Evolutionary conservation across 208 protist species (phyloP).

Genomic region (Chromosphaera perkinsii): DNA sequence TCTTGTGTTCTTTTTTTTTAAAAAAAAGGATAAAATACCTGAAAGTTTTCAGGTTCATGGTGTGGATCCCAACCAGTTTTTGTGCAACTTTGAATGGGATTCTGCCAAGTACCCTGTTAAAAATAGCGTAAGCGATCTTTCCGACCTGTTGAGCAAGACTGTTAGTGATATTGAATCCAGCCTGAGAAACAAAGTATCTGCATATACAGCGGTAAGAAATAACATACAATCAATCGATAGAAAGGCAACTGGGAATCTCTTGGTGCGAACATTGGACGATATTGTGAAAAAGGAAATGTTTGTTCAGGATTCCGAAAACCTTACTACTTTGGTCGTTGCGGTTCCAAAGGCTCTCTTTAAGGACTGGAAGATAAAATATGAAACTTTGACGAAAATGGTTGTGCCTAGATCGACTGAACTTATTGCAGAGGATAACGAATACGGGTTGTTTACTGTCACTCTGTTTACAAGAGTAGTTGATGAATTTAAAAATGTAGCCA

Average conservation of each 20-base stretch:
- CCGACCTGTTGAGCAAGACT: slow-evolving; percentile 2
- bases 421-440: slow-evolving; percentile 24
- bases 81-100: slow-evolving; percentile 28
- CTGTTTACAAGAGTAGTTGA: slow-evolving; percentile 15
- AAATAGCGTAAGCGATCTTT: slow-evolving; percentile 15
- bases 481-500: slow-evolving; percentile 28
- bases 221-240: slow-evolving; percentile 12
- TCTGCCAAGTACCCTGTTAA: slow-evolving; percentile 15
- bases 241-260: slow-evolving; percentile 22
- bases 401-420: slow-evolving; percentile 9
- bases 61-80: not conserved
- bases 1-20: too few relatives aligned
- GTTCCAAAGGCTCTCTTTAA: slow-evolving; percentile 15
- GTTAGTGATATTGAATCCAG: slow-evolving; percentile 13
- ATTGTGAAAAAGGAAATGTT: slow-evolving; percentile 24
- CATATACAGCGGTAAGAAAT: slow-evolving; percentile 19
- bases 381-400: slow-evolving; percentile 24
- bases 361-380: slow-evolving; percentile 20
- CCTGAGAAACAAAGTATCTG: slow-evolving; percentile 11
- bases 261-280: slow-evolving; percentile 7
- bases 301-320: slow-evolving; percentile 21
- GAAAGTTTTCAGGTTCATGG: not conserved
- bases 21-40: slow-evolving; percentile 2
- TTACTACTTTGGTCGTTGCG: slow-evolving; percentile 18
- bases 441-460: slow-evolving; percentile 25